Conservation (phyloP, 2,329 filamentous ascomycete genomes). For the Penicillium sp. region DNA sequence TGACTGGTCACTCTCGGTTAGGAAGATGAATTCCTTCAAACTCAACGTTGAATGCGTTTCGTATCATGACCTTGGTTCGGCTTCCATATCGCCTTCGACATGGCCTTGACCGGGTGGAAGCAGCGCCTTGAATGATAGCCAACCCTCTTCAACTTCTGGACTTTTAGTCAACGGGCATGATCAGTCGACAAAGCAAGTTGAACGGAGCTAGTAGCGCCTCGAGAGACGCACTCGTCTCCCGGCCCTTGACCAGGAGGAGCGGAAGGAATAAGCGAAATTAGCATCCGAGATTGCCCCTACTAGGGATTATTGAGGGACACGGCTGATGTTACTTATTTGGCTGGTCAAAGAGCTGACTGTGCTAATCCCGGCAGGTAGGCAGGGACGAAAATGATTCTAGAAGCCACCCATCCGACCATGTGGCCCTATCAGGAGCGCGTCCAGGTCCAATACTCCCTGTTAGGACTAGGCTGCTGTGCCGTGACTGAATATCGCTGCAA, state of each 20-base stretch:
- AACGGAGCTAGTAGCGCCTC: not conserved
- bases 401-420: not conserved
- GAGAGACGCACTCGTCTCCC: too few species aligned
- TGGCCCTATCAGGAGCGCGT: not conserved
- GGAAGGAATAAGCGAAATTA: not conserved
- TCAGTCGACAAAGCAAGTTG: not conserved
- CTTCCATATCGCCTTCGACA: not conserved
- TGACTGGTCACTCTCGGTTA: not conserved
- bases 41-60: not conserved
- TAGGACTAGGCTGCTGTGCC: conserved; percentile 2
- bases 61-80: too few species aligned
- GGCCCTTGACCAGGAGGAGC: not conserved
- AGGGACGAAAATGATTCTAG: not conserved
- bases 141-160: not conserved
- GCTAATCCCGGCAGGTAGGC: not conserved
- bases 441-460: conserved; percentile 12
- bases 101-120: not conserved
- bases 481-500: conserved; percentile 15
- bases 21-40: not conserved
- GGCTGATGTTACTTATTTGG: too few species aligned
- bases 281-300: too few species aligned
- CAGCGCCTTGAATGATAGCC: not conserved
- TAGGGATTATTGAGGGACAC: too few species aligned
- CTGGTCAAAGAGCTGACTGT: not conserved
- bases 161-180: not conserved